Percentiles rank a stretch among this genome's conserved stretches.
Conservation (phyloP, 1,284 basidiomycete genomes). For the Exobasidium cylindrosporum region DNA sequence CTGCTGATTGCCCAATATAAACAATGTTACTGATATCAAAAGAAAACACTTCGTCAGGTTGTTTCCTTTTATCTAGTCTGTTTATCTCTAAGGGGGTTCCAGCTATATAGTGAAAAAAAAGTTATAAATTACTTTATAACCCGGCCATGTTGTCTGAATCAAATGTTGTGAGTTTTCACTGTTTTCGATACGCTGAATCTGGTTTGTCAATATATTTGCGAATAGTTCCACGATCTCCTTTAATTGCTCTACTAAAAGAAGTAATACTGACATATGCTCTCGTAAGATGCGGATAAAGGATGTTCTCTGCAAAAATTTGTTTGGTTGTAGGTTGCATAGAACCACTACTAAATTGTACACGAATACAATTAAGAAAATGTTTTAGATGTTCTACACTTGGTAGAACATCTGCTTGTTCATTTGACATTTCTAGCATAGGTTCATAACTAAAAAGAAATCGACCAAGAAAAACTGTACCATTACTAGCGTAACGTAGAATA, state of each 20-base stretch:
- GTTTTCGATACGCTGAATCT: slow-evolving; percentile 16
- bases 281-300: neutral
- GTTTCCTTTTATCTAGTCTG: slow-evolving; percentile 17
- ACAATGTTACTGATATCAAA: slow-evolving; percentile 21
- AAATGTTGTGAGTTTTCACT: slow-evolving; percentile 18
- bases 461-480: slow-evolving; percentile 12
- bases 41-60: slow-evolving; percentile 11
- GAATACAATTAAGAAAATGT: neutral
- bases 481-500: slow-evolving; percentile 19
- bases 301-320: neutral
- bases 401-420: neutral
- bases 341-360: neutral
- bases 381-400: neutral
- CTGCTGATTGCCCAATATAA: slow-evolving; percentile 22
- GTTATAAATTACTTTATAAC: slow-evolving; percentile 21
- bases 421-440: neutral
- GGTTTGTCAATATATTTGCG: slow-evolving; percentile 17
- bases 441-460: neutral
- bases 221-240: slow-evolving; percentile 19
- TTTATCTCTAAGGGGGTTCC: slow-evolving; percentile 25
- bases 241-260: slow-evolving; percentile 14
- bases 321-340: neutral
- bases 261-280: neutral
- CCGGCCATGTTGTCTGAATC: slow-evolving; percentile 19
- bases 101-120: slow-evolving; percentile 24